Evolutionary conservation across 2,329 filamentous ascomycete species (phyloP).

Genomic region (Exophiala viscosa): DNA sequence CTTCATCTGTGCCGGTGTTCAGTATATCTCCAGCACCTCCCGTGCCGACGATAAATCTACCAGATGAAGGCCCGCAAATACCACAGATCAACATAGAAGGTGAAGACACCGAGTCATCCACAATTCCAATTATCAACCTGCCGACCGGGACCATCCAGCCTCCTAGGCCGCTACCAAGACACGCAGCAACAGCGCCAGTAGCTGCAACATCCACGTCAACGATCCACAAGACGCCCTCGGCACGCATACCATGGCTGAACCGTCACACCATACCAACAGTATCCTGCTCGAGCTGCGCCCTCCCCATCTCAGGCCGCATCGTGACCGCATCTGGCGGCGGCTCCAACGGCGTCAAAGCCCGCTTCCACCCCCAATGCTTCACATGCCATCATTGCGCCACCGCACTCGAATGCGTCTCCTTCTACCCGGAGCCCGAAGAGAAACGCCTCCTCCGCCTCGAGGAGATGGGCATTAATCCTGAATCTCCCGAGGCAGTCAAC

Average conservation of each 20-base stretch:
- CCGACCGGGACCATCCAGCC: not conserved
- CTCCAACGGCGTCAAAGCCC: slow-evolving; percentile 33
- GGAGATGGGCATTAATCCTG: slow-evolving; percentile 56
- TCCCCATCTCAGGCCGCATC: slow-evolving; percentile 85
- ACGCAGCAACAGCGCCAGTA: slow-evolving; percentile 31
- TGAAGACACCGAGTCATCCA: not conserved
- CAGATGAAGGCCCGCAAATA: slow-evolving; percentile 37
- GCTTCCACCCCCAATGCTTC: slow-evolving; percentile 94
- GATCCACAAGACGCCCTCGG: slow-evolving; percentile 32
- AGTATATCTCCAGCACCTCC: slow-evolving; percentile 17
- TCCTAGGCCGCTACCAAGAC: slow-evolving; percentile 22
- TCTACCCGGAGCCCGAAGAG: slow-evolving; percentile 82
- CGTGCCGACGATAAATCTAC: slow-evolving; percentile 50
- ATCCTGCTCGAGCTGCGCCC: slow-evolving; percentile 76
- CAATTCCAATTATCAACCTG: slow-evolving; percentile 6
- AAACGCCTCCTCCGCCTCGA: slow-evolving; percentile 68
- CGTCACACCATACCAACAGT: slow-evolving; percentile 55
- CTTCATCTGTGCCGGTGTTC: slow-evolving; percentile 6
- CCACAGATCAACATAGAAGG: slow-evolving; percentile 34
- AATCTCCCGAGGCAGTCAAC: slow-evolving; percentile 50
- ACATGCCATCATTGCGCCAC: slow-evolving; percentile 83
- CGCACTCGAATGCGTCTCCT: slow-evolving; percentile 87
- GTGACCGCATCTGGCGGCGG: slow-evolving; percentile 70
- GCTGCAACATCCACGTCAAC: slow-evolving; percentile 35
- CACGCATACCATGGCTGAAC: slow-evolving; percentile 31